Base-by-base conservation (phyloP, 495 filamentous ascomycete species). In the Neurospora sp. region DNA sequence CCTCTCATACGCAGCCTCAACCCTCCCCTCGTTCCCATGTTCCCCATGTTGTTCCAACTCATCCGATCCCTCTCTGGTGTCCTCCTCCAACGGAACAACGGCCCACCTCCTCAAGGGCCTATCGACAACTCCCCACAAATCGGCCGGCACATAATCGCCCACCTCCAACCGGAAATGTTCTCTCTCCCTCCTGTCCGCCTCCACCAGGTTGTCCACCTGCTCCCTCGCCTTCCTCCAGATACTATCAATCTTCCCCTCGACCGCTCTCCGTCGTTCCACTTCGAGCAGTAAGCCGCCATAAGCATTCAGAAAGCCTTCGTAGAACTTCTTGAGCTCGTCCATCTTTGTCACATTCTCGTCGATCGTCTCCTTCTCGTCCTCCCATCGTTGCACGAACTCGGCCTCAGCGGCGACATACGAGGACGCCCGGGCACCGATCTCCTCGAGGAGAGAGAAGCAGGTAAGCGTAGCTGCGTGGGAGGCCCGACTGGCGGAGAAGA, bases 241-340 rank as follows among this genome's bases (percentile, higher is more conserved):
- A 69, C 86, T 87, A 73, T 92, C 86, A 68, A 97, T 90, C 70
- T 91, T 89, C 9, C 89, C 88, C 76, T 93, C 90, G 59, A 92
- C 85, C 46, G 86, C 84, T 70, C 87, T 88, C 22, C 96, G 86
- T 44, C 95, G 84, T 42, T 90, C 89, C 5, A 94, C 89, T 81
- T 99, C 96, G 1, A 97, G 83, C 48, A 96, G 85, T 44, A 99
- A 83, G 18, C 89, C 88, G 75, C 93, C 92, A 77, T 98, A 99
- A 4, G 94, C 92, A 68, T 88, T 87, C 42, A 93, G 81, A 75
- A 97, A 99, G 12, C 89, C 89, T 65, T 94, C 91, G 79, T 97
- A 98, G 73, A 97, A 91, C 1, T 87, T 83, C 22, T 88, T 84
- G 70, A 97, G 83, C 18, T 86, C 87, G 46, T 91, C 89, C 74